Conservation (phyloP, 768 basidiomycete genomes). For the Steccherinum ochraceum region DNA sequence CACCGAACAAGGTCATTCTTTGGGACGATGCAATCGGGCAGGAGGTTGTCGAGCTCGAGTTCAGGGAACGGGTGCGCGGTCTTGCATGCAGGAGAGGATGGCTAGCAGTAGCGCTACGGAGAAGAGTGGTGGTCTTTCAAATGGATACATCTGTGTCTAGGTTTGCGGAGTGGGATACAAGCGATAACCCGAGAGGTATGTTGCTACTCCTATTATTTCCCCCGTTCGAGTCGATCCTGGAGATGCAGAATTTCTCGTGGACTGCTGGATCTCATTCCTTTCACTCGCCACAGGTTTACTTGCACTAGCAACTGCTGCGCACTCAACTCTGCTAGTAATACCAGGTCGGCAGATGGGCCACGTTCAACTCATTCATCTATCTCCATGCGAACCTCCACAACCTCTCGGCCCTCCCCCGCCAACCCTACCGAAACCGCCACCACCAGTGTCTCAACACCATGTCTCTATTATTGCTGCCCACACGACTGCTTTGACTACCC, state of each 20-base stretch:
- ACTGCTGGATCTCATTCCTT: not conserved
- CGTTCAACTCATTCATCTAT: slow-evolving; percentile 81
- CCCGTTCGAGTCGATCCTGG: not conserved
- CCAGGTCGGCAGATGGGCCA: slow-evolving; percentile 85
- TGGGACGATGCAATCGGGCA: slow-evolving; percentile 78
- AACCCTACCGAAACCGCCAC: slow-evolving; percentile 44
- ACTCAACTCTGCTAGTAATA: slow-evolving; percentile 78
- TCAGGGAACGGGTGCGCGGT: slow-evolving; percentile 77
- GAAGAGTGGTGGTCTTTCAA: slow-evolving; percentile 75
- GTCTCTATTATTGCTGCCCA: slow-evolving; percentile 84
- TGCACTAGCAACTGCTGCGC: slow-evolving; percentile 69
- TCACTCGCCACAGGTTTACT: slow-evolving; percentile 53
- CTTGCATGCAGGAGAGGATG: slow-evolving; percentile 76
- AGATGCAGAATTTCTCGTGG: not conserved
- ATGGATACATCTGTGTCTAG: slow-evolving; percentile 56
- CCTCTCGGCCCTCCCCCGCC: slow-evolving; percentile 52
- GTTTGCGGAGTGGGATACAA: slow-evolving; percentile 79
- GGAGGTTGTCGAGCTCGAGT: slow-evolving; percentile 86
- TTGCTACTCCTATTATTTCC: not conserved
- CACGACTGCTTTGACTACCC: slow-evolving; percentile 67
- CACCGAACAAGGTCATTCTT: slow-evolving; percentile 86
- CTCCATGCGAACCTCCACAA: slow-evolving; percentile 63
- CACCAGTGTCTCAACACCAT: slow-evolving; percentile 53
- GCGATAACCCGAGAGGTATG: slow-evolving; percentile 78
- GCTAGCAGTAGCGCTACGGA: slow-evolving; percentile 75